Base-by-base conservation (phyloP, 192 early-diverging fungal genomes). In the Umbelopsis vinacea region DNA sequence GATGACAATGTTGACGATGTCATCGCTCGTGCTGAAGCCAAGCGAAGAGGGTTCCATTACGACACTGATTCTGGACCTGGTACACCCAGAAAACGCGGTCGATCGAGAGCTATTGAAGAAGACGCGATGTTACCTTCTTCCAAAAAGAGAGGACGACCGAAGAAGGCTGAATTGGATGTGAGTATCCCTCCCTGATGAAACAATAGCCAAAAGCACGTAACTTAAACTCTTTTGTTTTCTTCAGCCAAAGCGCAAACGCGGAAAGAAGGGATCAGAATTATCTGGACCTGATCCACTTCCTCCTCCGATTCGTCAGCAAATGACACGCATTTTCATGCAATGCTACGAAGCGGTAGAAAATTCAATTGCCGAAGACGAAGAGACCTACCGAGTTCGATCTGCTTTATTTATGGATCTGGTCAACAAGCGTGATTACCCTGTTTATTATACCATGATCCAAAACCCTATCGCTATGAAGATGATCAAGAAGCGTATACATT, bases 371-470 rank as follows among this genome's bases (percentile, higher is more conserved):
- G 84, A 84, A 35, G 71, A 81, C 23, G 84, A 86, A 50, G 83
- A 79, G 73, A 81, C 45, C 46, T 79, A 76, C 26, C 90, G 92
- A 48, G 85, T 80, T 46, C 86, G 92, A 23, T 80, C 85, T 68
- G 93, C 92, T 68, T 81, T 97, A 33, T 98, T 97, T 80, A 74
- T 90, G 73, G 83, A 86, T 52, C 77, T 99, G 26, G 93, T 92
- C 15, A 85, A 82, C 72, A 85, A 87, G 57, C 81, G 79, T 50
- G 83, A 88, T 46, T 99, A 97, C 73, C 91, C 95, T 0, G 91
- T 92, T 76, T 99, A 99, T 78, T 98, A 97, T 75, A 83, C 88
- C 71, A 84, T 96, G 60, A 99, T 99, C 74, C 76, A 80, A n/a
- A 77, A 90, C 29, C 97, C 96, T 6, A 95, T 97, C 57, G 92